Evolutionary conservation across 768 basidiomycete species (phyloP).

Genomic region (Kwoniella europaea): DNA sequence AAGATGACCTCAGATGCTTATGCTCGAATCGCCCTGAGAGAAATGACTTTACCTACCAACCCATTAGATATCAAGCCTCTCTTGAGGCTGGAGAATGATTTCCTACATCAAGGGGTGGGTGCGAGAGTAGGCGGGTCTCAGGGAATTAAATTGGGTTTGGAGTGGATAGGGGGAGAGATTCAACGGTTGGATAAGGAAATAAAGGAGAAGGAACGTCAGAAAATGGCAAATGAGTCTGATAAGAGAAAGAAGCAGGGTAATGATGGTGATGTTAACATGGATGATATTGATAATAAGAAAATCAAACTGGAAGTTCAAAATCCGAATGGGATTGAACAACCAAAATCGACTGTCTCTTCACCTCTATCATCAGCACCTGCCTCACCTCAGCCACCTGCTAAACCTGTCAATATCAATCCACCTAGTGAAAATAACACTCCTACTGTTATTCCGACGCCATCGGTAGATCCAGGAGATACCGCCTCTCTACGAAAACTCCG

Average conservation of each 20-base stretch:
- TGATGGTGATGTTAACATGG: neutral
- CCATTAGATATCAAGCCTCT: constrained; percentile 45
- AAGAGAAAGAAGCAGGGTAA: constrained; percentile 12
- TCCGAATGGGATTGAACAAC: neutral
- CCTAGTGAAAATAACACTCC: neutral
- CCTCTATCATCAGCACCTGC: constrained; percentile 30
- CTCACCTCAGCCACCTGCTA: constrained; percentile 12
- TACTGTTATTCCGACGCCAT: neutral
- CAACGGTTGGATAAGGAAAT: constrained; percentile 11
- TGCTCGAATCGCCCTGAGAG: constrained; percentile 23
- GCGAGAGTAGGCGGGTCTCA: constrained; percentile 28
- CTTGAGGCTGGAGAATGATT: constrained; percentile 36
- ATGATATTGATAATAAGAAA: constrained; percentile 4
- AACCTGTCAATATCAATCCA: neutral
- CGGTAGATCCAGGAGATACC: constrained; percentile 4
- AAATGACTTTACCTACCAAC: constrained; percentile 27
- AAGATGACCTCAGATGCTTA: constrained; percentile 17
- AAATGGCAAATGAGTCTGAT: neutral
- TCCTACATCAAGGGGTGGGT: constrained; percentile 34
- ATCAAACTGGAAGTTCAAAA: constrained; percentile 10
- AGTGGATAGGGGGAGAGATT: constrained; percentile 34
- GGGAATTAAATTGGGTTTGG: constrained; percentile 32
- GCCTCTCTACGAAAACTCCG: constrained; percentile 24
- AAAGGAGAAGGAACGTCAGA: neutral
- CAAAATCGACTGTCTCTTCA: constrained; percentile 21